phyloP scores from a whole-genome alignment of 345 rosid species.

The Pistacia atlantica region DNA sequence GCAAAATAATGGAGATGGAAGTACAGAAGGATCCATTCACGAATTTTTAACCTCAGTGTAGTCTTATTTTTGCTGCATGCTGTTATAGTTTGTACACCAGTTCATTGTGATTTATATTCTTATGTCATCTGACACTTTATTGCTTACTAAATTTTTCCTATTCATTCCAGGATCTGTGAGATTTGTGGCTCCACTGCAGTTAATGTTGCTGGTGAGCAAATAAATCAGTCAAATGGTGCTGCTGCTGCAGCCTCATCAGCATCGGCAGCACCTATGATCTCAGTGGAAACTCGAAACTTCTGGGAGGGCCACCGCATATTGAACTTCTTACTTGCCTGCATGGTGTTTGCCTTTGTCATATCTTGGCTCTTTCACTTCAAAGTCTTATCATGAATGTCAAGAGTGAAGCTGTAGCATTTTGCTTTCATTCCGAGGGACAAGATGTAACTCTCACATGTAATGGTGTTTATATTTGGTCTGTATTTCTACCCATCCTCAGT shows the following conservation, averaged over 20 bases:
- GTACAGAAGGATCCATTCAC: background rate
- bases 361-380: conserved; percentile 73
- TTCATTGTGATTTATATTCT: background rate
- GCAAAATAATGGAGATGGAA: background rate
- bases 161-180: conserved; percentile 56
- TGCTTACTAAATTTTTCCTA: background rate
- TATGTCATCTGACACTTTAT: background rate
- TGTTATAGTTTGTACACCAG: background rate
- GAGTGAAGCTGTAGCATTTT: background rate
- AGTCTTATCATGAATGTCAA: conserved; percentile 26
- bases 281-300: conserved; percentile 42
- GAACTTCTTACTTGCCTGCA: conserved; percentile 61
- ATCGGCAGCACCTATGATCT: conserved; percentile 35
- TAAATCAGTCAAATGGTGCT: conserved; percentile 29
- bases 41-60: background rate
- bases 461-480: background rate
- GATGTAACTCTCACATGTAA: background rate
- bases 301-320: conserved; percentile 67
- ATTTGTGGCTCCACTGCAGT: conserved; percentile 60
- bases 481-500: background rate
- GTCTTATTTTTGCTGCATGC: background rate
- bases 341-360: conserved; percentile 62
- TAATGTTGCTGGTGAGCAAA: conserved; percentile 46
- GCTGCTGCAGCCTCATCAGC: conserved; percentile 33
- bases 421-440: background rate